Base-by-base conservation (phyloP, 73 alveolate species). In the Urostyla sp. region DNA sequence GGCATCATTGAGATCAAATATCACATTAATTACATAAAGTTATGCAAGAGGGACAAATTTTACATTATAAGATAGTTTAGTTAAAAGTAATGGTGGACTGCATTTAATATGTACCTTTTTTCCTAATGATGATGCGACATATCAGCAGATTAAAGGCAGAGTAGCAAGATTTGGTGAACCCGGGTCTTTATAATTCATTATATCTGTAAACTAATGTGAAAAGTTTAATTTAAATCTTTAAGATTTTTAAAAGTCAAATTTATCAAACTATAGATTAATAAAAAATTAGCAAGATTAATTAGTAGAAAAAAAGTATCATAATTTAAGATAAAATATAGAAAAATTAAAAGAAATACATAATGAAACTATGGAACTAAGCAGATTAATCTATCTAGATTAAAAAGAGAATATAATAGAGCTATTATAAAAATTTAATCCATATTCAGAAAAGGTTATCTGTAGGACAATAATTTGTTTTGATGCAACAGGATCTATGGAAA, bases 1-100 rank as follows among this genome's bases (percentile, higher is more conserved):
- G 8, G 63, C 63, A 20, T 13, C 63, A 7, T 13, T 13, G 32
- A 11, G 20, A 20, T 20, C 32, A 13, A 13, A 10, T 50, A 18
- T 50, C 18, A 50, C 63, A 13, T 20, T 50, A 8, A 13, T 50
- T 11, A 50, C 63, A 13, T 7, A 11, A 13, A 50, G 34, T 8
- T 84, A 69, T 78, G 92, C 90, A 4, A 75, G 92, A 21, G 92
- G 92, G 26, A 76, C 80, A 27, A 89, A 84, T 24, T 84, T 77
- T 30, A 73, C 53, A 0, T 76, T 72, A 45, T 46, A 48, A n/a
- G 90, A 84, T 36, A 67, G 44, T 15, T 40, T 77, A 34, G 51
- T 84, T 1, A 35, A 43, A 2, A 50, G 59, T 31, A 45, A 43
- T 26, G 92, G 90, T 27, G 92, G 92, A 27, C 45, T 60, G 26